Evolutionary conservation across 129 eudicot species (phyloP).

Genomic region (Tagetes patula): DNA sequence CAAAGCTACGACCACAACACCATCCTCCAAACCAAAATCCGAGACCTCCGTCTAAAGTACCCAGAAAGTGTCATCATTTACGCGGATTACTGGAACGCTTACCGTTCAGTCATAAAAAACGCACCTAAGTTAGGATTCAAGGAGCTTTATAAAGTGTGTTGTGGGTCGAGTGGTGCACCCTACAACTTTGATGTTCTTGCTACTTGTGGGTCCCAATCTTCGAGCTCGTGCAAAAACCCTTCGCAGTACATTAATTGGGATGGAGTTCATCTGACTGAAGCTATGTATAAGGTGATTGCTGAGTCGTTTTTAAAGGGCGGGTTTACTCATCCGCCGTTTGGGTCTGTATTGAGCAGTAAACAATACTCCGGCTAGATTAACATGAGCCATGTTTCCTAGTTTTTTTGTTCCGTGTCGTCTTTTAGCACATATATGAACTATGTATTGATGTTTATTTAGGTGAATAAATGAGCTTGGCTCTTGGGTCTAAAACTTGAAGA

Average conservation of each 20-base stretch:
- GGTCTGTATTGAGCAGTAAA: slow-evolving; percentile 45
- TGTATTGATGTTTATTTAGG: too few species aligned
- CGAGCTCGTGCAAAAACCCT: slow-evolving; percentile 59
- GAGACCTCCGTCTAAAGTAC: slow-evolving; percentile 40
- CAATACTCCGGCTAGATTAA: slow-evolving; percentile 25
- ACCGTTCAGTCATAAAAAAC: slow-evolving; percentile 43
- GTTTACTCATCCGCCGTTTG: slow-evolving; percentile 51
- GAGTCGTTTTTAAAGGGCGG: slow-evolving; percentile 49
- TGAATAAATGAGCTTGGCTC: too few species aligned
- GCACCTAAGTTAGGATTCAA: slow-evolving; percentile 56
- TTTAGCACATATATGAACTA: too few species aligned
- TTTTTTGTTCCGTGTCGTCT: background rate
- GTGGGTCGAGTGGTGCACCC: slow-evolving; percentile 64
- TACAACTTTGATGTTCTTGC: slow-evolving; percentile 49
- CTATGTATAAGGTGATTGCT: slow-evolving; percentile 61
- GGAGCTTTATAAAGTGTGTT: slow-evolving; percentile 72
- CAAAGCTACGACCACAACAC: slow-evolving; percentile 58
- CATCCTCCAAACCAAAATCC: slow-evolving; percentile 51
- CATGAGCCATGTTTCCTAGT: slow-evolving; percentile 9
- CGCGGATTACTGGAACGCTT: slow-evolving; percentile 67
- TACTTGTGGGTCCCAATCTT: slow-evolving; percentile 65
- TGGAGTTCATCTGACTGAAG: slow-evolving; percentile 89
- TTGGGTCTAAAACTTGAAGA: too few species aligned
- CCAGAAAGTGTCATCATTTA: slow-evolving; percentile 56
- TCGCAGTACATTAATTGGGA: slow-evolving; percentile 81